Percentiles rank a stretch among this genome's conserved stretches.
These are phyloP conservation scores for Teratosphaeria gauchensis DNA, from an alignment of 2,329 filamentous ascomycete genomes.

Conservation along the genomic window DNA sequence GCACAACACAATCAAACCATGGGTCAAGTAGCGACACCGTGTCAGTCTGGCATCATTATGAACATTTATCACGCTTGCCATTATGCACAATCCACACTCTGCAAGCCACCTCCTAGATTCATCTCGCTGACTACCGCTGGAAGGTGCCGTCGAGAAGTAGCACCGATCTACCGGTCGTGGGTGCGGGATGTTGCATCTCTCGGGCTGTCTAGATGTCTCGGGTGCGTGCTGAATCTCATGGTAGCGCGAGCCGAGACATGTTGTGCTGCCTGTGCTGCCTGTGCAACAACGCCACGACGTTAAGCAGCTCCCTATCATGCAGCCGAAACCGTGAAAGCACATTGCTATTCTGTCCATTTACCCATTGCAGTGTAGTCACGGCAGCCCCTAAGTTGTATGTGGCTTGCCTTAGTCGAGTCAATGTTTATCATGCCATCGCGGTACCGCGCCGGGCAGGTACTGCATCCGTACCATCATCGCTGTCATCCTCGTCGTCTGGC, in stretches of 20 bases:
- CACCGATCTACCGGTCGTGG: not conserved
- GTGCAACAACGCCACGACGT: not conserved
- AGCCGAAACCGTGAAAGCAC: not conserved
- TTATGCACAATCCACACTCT: not conserved
- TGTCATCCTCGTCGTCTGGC: constrained; percentile 4
- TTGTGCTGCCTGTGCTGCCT: no score
- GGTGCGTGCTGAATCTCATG: no score
- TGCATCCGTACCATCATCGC: not conserved
- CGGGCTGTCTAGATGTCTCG: no score
- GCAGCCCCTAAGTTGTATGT: not conserved
- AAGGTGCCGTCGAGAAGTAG: no score
- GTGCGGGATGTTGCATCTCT: not conserved
- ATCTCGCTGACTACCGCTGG: not conserved
- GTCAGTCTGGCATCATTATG: not conserved
- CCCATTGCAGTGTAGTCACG: not conserved
- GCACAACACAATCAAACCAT: not conserved
- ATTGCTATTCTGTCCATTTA: not conserved
- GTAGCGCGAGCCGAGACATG: no score
- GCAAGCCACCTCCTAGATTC: not conserved
- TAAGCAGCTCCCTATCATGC: not conserved
- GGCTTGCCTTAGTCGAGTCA: not conserved
- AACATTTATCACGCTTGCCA: not conserved
- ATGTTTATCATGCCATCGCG: not conserved
- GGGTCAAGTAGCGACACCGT: not conserved
- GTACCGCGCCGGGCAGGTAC: not conserved